Evolutionary conservation across 495 filamentous ascomycete genomes (phyloP), one percentile per base, ranked within the genome.

Genomic region (Lophium mytilinum): DNA sequence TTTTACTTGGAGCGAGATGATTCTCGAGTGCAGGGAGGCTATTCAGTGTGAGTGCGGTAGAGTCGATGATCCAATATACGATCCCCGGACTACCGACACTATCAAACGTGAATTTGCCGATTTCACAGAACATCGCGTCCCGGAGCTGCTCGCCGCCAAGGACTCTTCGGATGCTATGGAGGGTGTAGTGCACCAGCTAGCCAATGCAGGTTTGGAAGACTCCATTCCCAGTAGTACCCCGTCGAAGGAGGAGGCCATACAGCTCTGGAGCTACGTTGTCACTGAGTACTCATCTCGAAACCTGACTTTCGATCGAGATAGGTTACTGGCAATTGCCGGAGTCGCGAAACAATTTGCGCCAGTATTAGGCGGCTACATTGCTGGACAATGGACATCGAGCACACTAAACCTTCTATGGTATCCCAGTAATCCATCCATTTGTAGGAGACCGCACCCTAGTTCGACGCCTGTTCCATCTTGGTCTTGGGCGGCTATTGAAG

Each of bases 321-420:
- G 62, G 58, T 57, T 73, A 12, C 49, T 63, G 19, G 71, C 70
- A 15, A 58, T 73, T 9, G 57, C 66, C 8, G 69, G 68, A 5
- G 50, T 72, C 24, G 68, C 69, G 9, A 61, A 58, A 15, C 42
- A 47, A 9, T 18, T 37, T 52, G 10, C 40, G 24, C n/a, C 60
- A 60, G 11, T 53, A 56, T n/a, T 61, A 24, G 45, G 56, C 9
- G 43, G 60, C 12, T 72, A 73, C 50, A 45, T 72, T 18, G 69
- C 66, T 9, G 71, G 69, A n/a, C 53, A 71, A 10, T 73, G 71
- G 71, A 64, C 63, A 15, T 63, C 43, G 45, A 59, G 35, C 36
- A 59, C 49, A 7, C 48, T 63, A 4, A 50, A 50, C 41, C 48
- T 63, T 11, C 42, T 61, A 50, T 72, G 68, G 57, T 51, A 60